Conservation (phyloP, 2,329 filamentous ascomycete genomes). For the Pseudogymnoascus sp. region DNA sequence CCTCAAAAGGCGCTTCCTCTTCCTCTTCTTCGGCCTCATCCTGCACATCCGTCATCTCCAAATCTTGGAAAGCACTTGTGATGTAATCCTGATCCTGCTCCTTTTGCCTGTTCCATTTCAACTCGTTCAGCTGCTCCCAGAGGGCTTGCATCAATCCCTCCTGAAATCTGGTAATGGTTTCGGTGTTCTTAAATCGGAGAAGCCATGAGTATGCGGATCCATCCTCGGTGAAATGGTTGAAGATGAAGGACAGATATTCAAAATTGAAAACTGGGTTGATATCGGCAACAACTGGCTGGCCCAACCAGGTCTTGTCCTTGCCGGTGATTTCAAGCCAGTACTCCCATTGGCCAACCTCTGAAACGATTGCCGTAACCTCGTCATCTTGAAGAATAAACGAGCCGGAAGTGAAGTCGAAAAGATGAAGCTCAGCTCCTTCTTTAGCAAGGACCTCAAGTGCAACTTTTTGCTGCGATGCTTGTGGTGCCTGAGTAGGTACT, state of each 20-base stretch:
- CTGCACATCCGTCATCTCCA: slow-evolving; percentile 77
- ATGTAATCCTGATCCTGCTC: slow-evolving; percentile 92
- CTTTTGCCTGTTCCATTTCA: slow-evolving; percentile 90
- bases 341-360: slow-evolving; percentile 82
- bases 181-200: slow-evolving; percentile 79
- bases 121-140: slow-evolving; percentile 92
- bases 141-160: slow-evolving; percentile 90
- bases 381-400: slow-evolving; percentile 77
- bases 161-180: slow-evolving; percentile 77
- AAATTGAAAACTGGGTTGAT: slow-evolving; percentile 99
- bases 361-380: slow-evolving; percentile 69
- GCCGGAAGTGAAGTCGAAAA: slow-evolving; percentile 84
- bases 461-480: slow-evolving; percentile 41
- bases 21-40: slow-evolving; percentile 42
- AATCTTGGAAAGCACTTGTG: slow-evolving; percentile 87
- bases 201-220: slow-evolving; percentile 94
- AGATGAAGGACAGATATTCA: slow-evolving; percentile 97
- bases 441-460: slow-evolving; percentile 65
- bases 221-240: slow-evolving; percentile 89
- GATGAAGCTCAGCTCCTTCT: slow-evolving; percentile 76
- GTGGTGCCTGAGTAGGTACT: slow-evolving; percentile 51
- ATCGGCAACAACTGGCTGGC: slow-evolving; percentile 76
- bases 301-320: slow-evolving; percentile 73
- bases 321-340: slow-evolving; percentile 89
- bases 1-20: slow-evolving; percentile 37